Conservation (phyloP, 495 filamentous ascomycete species). For the Daldinia loculata region DNA sequence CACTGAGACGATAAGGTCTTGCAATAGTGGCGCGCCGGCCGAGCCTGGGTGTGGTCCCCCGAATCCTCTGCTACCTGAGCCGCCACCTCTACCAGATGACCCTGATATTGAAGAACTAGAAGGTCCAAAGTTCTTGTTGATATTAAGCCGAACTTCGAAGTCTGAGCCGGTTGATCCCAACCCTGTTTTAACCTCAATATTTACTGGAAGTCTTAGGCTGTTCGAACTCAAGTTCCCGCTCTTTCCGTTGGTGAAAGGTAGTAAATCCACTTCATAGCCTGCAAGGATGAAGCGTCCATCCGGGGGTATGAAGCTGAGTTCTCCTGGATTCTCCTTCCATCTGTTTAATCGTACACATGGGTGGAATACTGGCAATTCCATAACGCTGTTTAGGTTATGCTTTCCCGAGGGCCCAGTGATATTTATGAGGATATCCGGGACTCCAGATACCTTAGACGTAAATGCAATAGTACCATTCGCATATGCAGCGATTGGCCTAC, state of each 20-base stretch:
- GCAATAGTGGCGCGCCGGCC: slow-evolving; percentile 68
- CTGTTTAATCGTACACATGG: slow-evolving; percentile 87
- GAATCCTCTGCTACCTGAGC: slow-evolving; percentile 57
- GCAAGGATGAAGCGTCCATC: slow-evolving; percentile 95
- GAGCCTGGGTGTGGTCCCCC: slow-evolving; percentile 52
- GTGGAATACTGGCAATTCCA: slow-evolving; percentile 95
- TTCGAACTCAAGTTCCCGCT: slow-evolving; percentile 53
- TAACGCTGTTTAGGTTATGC: slow-evolving; percentile 73
- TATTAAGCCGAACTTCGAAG: slow-evolving; percentile 84
- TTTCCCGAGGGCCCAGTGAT: slow-evolving; percentile 79
- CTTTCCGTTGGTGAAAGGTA: slow-evolving; percentile 65
- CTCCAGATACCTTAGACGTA: slow-evolving; percentile 91
- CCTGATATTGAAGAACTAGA: slow-evolving; percentile 40
- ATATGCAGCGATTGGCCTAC: slow-evolving; percentile 83
- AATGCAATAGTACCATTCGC: slow-evolving; percentile 94
- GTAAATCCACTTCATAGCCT: slow-evolving; percentile 92
- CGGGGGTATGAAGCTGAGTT: slow-evolving; percentile 93
- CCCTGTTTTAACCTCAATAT: slow-evolving; percentile 80
- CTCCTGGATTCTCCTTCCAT: slow-evolving; percentile 88
- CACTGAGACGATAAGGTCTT: slow-evolving; percentile 82
- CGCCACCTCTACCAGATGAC: slow-evolving; percentile 67
- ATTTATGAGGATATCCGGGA: slow-evolving; percentile 86
- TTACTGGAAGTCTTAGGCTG: slow-evolving; percentile 81
- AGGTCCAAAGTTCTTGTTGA: slow-evolving; percentile 70
- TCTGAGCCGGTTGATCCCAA: slow-evolving; percentile 78